Percentiles rank a stretch among this genome's conserved stretches.
Conservation (phyloP, 495 filamentous ascomycete genomes). For the Bathelium albidoporum region DNA sequence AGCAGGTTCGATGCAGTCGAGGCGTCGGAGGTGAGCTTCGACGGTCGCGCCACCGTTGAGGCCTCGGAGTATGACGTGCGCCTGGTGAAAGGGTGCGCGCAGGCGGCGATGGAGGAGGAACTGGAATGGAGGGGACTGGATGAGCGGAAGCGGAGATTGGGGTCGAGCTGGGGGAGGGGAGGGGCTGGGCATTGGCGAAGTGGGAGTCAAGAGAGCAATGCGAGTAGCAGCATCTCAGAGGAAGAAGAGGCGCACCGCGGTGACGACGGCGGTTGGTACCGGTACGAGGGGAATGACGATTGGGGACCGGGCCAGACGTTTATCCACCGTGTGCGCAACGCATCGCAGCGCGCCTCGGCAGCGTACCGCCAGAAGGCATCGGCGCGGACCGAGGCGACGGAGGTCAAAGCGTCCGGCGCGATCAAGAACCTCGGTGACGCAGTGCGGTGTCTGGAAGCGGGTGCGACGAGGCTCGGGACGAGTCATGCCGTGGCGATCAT, state of each 20-base stretch:
- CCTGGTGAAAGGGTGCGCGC: conserved; percentile 36
- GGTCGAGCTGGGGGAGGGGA: neutral
- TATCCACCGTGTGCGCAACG: conserved; percentile 6
- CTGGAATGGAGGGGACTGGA: conserved; percentile 8
- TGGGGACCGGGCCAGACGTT: neutral
- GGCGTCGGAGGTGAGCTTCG: conserved; percentile 55
- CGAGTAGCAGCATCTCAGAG: neutral
- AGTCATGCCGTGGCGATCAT: conserved; percentile 50
- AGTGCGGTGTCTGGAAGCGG: conserved; percentile 50
- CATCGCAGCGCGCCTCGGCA: conserved; percentile 24
- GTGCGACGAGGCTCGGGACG: conserved; percentile 54
- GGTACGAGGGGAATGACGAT: neutral
- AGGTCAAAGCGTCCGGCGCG: conserved; percentile 58
- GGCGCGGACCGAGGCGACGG: neutral
- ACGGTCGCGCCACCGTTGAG: conserved; percentile 36
- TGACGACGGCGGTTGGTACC: neutral
- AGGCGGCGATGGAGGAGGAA: conserved; percentile 28
- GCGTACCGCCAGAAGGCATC: neutral
- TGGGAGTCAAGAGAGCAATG: neutral
- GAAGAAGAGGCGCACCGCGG: conserved; percentile 5
- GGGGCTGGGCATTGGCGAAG: neutral
- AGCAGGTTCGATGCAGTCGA: conserved; percentile 58
- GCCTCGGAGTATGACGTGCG: conserved; percentile 46
- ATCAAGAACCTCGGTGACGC: conserved; percentile 44
- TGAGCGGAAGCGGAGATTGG: neutral